These are phyloP conservation scores for Colletotrichum sp. DNA, from an alignment of 2,329 filamentous ascomycete genomes.

Conservation along the genomic window DNA sequence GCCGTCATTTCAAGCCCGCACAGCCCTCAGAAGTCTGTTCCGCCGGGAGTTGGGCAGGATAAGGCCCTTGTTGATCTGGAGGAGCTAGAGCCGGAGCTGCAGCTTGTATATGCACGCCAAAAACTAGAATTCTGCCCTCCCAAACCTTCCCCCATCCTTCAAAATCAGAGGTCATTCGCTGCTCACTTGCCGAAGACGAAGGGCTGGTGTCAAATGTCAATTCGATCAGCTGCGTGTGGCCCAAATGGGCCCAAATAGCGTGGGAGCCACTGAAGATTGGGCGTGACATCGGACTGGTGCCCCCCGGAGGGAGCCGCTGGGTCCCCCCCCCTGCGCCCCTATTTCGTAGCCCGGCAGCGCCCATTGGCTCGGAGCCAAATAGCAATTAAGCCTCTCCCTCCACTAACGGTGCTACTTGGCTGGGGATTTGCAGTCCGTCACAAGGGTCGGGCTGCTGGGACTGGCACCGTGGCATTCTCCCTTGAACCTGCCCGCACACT, in stretches of 20 bases:
- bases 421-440: constrained; percentile 6
- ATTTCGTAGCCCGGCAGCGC: background rate
- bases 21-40: background rate
- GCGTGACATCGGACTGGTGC: constrained; percentile 1
- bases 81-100: background rate
- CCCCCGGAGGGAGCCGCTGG: constrained; percentile 11
- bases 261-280: constrained; percentile 5
- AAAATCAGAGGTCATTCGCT: background rate
- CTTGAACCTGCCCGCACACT: background rate
- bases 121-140: background rate
- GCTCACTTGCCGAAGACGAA: background rate
- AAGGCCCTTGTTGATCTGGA: background rate
- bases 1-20: background rate
- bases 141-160: background rate
- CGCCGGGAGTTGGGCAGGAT: background rate
- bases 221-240: constrained; percentile 3
- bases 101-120: background rate
- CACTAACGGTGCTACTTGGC: constrained; percentile 9
- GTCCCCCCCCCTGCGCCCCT: constrained; percentile 3
- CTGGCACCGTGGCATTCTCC: background rate
- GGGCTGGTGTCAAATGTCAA: constrained; percentile 2
- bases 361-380: constrained; percentile 18
- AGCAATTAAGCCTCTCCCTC: constrained; percentile 19
- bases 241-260: background rate
- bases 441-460: constrained; percentile 13